Percentiles rank a stretch among this genome's conserved stretches.
These are phyloP conservation scores for Herpotrichia juniperi DNA, from an alignment of 2,329 filamentous ascomycete genomes.

Conservation along the genomic window DNA sequence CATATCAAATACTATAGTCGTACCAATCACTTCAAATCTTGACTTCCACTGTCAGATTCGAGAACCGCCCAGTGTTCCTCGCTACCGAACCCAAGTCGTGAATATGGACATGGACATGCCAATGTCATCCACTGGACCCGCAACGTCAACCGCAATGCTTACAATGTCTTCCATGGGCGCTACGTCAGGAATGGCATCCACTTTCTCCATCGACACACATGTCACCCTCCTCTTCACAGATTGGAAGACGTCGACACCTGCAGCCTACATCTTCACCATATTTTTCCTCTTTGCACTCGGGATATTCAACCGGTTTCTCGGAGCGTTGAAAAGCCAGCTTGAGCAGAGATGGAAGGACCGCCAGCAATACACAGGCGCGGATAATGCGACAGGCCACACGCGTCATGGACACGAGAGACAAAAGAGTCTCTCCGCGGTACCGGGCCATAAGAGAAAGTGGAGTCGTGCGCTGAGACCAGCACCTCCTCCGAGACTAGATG, in stretches of 20 bases:
- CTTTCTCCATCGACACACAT: constrained; percentile 31
- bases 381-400: background rate
- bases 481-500: constrained; percentile 12
- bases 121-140: background rate
- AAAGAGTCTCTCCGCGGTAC: background rate
- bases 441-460: constrained; percentile 19
- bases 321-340: constrained; percentile 31
- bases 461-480: constrained; percentile 12
- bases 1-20: background rate
- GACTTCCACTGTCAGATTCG: background rate
- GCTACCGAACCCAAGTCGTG: background rate
- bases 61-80: background rate
- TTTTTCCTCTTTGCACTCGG: constrained; percentile 34
- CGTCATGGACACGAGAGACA: background rate
- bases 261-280: constrained; percentile 30
- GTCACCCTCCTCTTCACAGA: constrained; percentile 36
- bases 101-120: constrained; percentile 2
- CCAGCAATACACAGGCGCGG: background rate
- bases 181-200: constrained; percentile 32
- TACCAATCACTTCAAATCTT: background rate
- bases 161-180: constrained; percentile 3
- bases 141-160: background rate
- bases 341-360: constrained; percentile 24
- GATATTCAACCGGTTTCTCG: constrained; percentile 37
- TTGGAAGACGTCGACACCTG: constrained; percentile 34